These are phyloP conservation scores for Aspergillus panamensis DNA, from an alignment of 495 filamentous ascomycete species.

Conservation along the genomic window DNA sequence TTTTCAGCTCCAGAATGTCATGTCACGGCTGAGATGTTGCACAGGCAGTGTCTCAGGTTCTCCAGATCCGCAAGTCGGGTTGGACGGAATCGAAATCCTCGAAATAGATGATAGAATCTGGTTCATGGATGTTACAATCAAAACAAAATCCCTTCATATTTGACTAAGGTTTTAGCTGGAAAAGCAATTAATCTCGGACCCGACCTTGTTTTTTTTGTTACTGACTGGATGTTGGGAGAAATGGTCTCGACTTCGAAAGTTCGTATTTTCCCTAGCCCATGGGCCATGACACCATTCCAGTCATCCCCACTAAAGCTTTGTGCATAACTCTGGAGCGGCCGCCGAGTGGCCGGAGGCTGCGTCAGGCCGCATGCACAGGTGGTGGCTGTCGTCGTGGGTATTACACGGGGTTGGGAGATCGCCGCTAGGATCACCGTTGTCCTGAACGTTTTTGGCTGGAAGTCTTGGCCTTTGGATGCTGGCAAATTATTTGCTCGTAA, in stretches of 20 bases:
- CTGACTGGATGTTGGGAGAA: neutral
- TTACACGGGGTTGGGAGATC: conserved; percentile 31
- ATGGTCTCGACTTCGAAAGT: conserved; percentile 21
- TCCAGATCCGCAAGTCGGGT: neutral
- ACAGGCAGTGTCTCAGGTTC: neutral
- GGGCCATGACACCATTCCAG: conserved; percentile 12
- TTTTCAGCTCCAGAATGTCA: neutral
- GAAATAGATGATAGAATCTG: neutral
- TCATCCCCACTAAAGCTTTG: conserved; percentile 20
- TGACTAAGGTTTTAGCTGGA: neutral
- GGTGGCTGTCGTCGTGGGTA: conserved; percentile 13
- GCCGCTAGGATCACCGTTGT: conserved; percentile 38
- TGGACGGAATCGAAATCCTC: neutral
- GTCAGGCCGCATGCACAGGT: conserved; percentile 13
- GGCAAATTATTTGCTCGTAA: neutral
- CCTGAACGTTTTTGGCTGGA: conserved; percentile 17
- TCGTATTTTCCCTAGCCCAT: conserved; percentile 15
- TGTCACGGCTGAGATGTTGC: neutral
- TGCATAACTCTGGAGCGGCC: conserved; percentile 13
- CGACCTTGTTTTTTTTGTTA: too few species aligned
- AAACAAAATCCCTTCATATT: neutral
- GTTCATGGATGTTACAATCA: neutral
- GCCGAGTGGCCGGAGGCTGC: conserved; percentile 8
- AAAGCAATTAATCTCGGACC: too few species aligned
- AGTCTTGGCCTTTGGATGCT: conserved; percentile 5